Base-by-base conservation (phyloP, 1,284 basidiomycete species). In the Lentinula novae-zelandiae region DNA sequence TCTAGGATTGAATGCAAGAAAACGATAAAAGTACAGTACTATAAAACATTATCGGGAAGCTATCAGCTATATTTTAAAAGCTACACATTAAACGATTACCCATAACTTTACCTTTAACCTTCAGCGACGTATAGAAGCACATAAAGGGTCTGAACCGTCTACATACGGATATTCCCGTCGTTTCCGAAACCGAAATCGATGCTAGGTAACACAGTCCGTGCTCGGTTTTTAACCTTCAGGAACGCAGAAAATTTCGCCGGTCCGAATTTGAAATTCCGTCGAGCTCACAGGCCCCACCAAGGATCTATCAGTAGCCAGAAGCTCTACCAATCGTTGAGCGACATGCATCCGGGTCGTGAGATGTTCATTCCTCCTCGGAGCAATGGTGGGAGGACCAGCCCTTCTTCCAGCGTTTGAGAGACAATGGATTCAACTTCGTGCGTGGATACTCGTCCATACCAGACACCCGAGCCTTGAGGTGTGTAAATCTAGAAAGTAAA, bases 361-460 rank as follows among this genome's bases (percentile, higher is more conserved):
- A 95, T 79, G 69, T 93, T 91, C 57, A 92, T 72, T 1, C 93
- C 95, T 10, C 91, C 93, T 5, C 95, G 84, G 52, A 97, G 79
- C 10, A 97, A 80, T 9, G 89, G 84, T 0, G 93, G 89, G 13
- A 97, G 82, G 50, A 98, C 81, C 69, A 88, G 83, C 3, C 95
- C 95, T 12, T 84, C 79, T 60, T 94, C 79, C 60, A 98, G 87
- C 7, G 95, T 98, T 67, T 93, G 88, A 67, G 87, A 82, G 49
- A 97, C 94, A 58, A 97, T 89, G 5, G 87, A 82, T 53, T 92
- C 89, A 52, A 95, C 89, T 68, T 96, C 90, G 69, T 94, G 90
- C 9, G 95, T 87, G 42, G 90, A 89, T 1, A 96, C 93, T 38
- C 96, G 87, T n/a, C 95, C 96, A 69, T 97, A 97, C 86, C 94